Conservation (phyloP, 495 filamentous ascomycete species). For the Xylaria acuta region DNA sequence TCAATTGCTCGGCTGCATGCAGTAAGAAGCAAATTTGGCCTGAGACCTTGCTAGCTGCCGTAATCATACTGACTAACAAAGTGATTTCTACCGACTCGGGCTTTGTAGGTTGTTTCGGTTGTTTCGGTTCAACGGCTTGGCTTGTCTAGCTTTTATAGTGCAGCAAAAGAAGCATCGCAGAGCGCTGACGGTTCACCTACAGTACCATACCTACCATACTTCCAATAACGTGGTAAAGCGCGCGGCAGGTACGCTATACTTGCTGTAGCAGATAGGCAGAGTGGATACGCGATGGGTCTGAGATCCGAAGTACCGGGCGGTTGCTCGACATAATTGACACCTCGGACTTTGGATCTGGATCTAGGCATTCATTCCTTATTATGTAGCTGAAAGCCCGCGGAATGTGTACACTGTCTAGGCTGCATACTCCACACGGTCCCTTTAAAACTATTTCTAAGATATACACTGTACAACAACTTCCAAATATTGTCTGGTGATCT, state of each 20-base stretch:
- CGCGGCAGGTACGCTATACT: background rate
- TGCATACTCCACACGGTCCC: background rate
- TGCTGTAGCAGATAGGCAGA: background rate
- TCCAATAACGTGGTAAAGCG: background rate
- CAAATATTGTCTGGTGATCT: background rate
- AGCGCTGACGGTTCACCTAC: background rate
- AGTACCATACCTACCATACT: background rate
- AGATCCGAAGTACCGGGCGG: slow-evolving; percentile 2
- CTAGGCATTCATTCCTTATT: background rate
- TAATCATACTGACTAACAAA: background rate
- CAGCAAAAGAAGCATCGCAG: background rate
- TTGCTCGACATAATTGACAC: background rate
- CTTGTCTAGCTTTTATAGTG: background rate
- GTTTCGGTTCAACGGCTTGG: slow-evolving; percentile 6
- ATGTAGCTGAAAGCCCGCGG: background rate
- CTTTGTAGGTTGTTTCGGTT: background rate
- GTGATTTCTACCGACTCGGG: background rate
- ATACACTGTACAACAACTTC: background rate
- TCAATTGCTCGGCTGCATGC: slow-evolving; percentile 3
- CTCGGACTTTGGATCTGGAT: slow-evolving; percentile 10
- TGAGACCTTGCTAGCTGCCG: background rate
- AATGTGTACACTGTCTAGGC: background rate
- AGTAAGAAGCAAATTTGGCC: background rate
- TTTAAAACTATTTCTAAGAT: background rate
- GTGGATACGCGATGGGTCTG: background rate